A percentile compares a stretch with the other conserved stretches of the same genome.
Evolutionary conservation across 768 basidiomycete genomes (phyloP).

Genomic region (Daedalea quercina): DNA sequence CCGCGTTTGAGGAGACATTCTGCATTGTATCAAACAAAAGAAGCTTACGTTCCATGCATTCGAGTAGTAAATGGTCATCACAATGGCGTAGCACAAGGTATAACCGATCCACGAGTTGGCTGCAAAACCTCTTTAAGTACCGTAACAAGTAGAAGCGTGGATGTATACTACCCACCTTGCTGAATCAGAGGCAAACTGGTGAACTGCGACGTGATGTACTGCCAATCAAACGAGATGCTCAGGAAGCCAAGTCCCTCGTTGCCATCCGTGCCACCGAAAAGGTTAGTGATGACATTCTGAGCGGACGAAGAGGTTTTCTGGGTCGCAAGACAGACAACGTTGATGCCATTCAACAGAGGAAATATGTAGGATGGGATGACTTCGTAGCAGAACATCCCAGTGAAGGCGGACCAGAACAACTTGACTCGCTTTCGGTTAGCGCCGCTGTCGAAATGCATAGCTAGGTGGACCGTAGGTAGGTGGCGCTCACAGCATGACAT

Average conservation of each 20-base stretch:
- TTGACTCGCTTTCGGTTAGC: constrained; percentile 42
- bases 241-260: constrained; percentile 64
- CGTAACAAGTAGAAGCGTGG: too few species aligned
- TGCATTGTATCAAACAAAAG: constrained; percentile 18
- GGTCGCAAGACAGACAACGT: constrained; percentile 53
- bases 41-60: constrained; percentile 48
- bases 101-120: constrained; percentile 55
- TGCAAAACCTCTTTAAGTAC: constrained; percentile 10
- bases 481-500: neutral
- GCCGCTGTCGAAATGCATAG: constrained; percentile 40
- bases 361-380: constrained; percentile 53
- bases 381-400: constrained; percentile 48
- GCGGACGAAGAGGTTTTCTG: constrained; percentile 38
- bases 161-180: constrained; percentile 37
- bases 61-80: constrained; percentile 56
- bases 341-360: constrained; percentile 56
- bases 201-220: constrained; percentile 46
- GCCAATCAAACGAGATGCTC: constrained; percentile 63
- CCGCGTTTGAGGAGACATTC: neutral
- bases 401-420: constrained; percentile 45
- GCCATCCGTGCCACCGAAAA: constrained; percentile 61
- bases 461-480: constrained; percentile 20
- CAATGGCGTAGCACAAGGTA: constrained; percentile 42
- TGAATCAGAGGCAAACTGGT: constrained; percentile 50
- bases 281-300: constrained; percentile 45